Evolutionary conservation across 2,329 filamentous ascomycete species (phyloP).

Genomic region (Fusarium sp.): DNA sequence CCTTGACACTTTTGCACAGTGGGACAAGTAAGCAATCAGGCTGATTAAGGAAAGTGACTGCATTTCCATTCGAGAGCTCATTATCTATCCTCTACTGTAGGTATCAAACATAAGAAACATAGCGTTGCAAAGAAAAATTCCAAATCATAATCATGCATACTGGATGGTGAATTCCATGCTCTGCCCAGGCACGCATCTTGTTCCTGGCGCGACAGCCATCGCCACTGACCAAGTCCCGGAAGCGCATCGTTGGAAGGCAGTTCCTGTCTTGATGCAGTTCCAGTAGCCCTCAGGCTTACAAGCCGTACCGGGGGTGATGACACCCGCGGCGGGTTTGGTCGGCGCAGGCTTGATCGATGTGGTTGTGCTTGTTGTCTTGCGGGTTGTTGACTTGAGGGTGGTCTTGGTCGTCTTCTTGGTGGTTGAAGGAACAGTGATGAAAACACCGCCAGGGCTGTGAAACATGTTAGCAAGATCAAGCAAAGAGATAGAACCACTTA

Average conservation of each 20-base stretch:
- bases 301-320: constrained; percentile 18
- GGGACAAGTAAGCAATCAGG: background rate
- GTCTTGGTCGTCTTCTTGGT: constrained; percentile 29
- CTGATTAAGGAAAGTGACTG: background rate
- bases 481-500: background rate
- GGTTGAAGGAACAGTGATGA: constrained; percentile 13
- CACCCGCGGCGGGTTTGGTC: constrained; percentile 12
- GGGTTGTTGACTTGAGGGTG: constrained; percentile 23
- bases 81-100: background rate
- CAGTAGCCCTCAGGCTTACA: constrained; percentile 44
- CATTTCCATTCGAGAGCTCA: background rate
- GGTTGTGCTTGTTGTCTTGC: constrained; percentile 15
- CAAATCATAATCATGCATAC: constrained; percentile 13
- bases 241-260: constrained; percentile 67
- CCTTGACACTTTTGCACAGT: background rate
- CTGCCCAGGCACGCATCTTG: constrained; percentile 55
- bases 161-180: constrained; percentile 35
- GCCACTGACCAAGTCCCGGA: constrained; percentile 63
- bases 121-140: background rate
- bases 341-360: constrained; percentile 5
- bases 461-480: background rate
- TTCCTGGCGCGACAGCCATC: constrained; percentile 63
- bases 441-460: constrained; percentile 19
- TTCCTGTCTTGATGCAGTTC: constrained; percentile 29
- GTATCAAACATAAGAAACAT: background rate